Conservation (phyloP, 2,329 filamentous ascomycete genomes). For the Kalaharituber pfeilii region DNA sequence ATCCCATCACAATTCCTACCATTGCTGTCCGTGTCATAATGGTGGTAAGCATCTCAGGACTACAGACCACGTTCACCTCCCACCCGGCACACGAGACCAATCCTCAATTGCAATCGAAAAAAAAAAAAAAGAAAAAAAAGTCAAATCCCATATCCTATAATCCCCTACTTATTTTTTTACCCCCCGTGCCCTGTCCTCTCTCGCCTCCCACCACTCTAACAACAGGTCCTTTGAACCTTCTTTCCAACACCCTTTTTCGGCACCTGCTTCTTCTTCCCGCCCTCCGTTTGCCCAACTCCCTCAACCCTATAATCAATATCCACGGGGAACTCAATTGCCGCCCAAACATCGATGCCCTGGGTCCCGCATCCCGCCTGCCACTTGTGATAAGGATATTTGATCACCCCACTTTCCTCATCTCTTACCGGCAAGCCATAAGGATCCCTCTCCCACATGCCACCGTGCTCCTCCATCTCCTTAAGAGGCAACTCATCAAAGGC, state of each 20-base stretch:
- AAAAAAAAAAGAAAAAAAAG: neutral
- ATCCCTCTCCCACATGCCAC: slow-evolving; percentile 9
- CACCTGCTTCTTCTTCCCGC: neutral
- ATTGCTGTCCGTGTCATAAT: no score
- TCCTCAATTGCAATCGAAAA: no score
- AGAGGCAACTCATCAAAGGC: slow-evolving; percentile 5
- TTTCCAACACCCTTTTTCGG: neutral
- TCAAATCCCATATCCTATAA: neutral
- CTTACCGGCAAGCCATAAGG: slow-evolving; percentile 1
- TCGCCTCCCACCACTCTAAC: no score
- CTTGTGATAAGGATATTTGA: slow-evolving; percentile 16
- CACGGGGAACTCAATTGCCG: slow-evolving; percentile 15
- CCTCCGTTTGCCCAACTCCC: neutral
- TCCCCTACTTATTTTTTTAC: neutral
- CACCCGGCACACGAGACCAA: no score
- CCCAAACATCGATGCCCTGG: slow-evolving; percentile 13
- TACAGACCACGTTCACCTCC: no score
- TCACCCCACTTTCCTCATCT: neutral
- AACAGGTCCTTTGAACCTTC: neutral
- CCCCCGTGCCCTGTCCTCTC: no score
- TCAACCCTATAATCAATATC: neutral
- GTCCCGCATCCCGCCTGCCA: slow-evolving; percentile 12
- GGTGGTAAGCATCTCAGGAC: no score
- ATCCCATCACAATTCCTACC: no score
- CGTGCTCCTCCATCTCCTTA: slow-evolving; percentile 5